Evolutionary conservation across 306 rosid genomes (phyloP).

Genomic region (Casuarina equisetifolia): DNA sequence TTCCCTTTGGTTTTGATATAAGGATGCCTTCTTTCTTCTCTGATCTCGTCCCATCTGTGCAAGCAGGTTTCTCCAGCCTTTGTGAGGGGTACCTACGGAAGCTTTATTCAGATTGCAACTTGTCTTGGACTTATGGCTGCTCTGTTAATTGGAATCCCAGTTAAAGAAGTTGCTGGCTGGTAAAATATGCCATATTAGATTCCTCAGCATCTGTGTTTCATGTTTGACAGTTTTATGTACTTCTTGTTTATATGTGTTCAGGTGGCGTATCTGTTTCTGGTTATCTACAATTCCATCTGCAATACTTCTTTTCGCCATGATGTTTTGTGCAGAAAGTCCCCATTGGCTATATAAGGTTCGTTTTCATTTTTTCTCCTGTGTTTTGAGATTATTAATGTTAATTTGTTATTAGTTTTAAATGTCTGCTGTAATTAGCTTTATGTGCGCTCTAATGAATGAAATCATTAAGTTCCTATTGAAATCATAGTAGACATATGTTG

Average conservation of each 20-base stretch:
- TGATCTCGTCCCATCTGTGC: conserved; percentile 20
- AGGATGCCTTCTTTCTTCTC: conserved; percentile 15
- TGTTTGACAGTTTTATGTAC: conserved; percentile 27
- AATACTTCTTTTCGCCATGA: conserved; percentile 67
- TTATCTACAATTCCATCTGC: conserved; percentile 83
- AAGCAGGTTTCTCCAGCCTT: conserved; percentile 85
- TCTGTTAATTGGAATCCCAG: conserved; percentile 91
- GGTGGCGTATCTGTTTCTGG: conserved; percentile 99
- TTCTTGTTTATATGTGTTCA: conserved; percentile 36
- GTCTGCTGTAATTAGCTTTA: not conserved
- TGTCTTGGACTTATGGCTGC: conserved; percentile 93
- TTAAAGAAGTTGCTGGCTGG: conserved; percentile 81
- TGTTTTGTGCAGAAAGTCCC: conserved; percentile 90
- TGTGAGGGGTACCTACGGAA: conserved; percentile 94
- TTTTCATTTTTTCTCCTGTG: conserved; percentile 10
- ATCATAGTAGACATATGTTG: not conserved
- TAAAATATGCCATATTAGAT: conserved; percentile 33
- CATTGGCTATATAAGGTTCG: conserved; percentile 89
- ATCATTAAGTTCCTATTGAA: not conserved
- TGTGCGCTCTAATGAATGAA: not conserved
- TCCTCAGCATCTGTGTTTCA: conserved; percentile 14
- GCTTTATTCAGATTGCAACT: conserved; percentile 89
- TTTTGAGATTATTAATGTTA: conserved; percentile 17
- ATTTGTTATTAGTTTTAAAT: conserved; percentile 10
- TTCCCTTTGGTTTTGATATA: conserved; percentile 17